phyloP scores from a whole-genome alignment of 257 asterid species.

The Orobanche coerulescens region DNA sequence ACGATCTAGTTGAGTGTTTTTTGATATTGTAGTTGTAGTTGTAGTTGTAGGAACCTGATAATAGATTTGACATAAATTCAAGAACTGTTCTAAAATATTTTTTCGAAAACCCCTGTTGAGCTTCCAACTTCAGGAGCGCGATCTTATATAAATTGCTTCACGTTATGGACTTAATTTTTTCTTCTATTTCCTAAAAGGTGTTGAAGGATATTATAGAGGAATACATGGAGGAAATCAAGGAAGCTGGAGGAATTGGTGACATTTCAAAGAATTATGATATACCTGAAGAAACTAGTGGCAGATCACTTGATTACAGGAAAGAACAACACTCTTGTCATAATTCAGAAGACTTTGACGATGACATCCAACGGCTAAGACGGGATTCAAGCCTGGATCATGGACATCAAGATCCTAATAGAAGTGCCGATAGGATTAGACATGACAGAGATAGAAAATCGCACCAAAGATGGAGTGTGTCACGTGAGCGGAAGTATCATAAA shows the following conservation, averaged over 20 bases:
- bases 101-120: slow-evolving; percentile 4
- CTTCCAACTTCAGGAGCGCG: too few species aligned
- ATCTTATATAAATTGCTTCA: slow-evolving; percentile 1
- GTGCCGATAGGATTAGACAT: slow-evolving; percentile 26
- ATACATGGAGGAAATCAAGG: slow-evolving; percentile 72
- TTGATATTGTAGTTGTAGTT: neutral
- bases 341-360: slow-evolving; percentile 26
- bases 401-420: slow-evolving; percentile 25
- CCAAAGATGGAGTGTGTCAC: slow-evolving; percentile 31
- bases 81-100: neutral
- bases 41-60: neutral
- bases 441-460: slow-evolving; percentile 30
- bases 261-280: slow-evolving; percentile 27
- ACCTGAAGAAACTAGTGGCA: slow-evolving; percentile 24
- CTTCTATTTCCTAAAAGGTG: slow-evolving; percentile 36
- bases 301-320: slow-evolving; percentile 29
- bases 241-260: slow-evolving; percentile 38
- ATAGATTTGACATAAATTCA: neutral
- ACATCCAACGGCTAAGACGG: slow-evolving; percentile 21
- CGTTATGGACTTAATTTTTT: slow-evolving; percentile 5
- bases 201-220: slow-evolving; percentile 75
- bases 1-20: neutral
- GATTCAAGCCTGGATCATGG: slow-evolving; percentile 32
- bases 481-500: slow-evolving; percentile 22
- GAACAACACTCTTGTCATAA: slow-evolving; percentile 21